phyloP scores from a whole-genome alignment of 345 rosid genomes.

The Arabidopsis arenosa region DNA sequence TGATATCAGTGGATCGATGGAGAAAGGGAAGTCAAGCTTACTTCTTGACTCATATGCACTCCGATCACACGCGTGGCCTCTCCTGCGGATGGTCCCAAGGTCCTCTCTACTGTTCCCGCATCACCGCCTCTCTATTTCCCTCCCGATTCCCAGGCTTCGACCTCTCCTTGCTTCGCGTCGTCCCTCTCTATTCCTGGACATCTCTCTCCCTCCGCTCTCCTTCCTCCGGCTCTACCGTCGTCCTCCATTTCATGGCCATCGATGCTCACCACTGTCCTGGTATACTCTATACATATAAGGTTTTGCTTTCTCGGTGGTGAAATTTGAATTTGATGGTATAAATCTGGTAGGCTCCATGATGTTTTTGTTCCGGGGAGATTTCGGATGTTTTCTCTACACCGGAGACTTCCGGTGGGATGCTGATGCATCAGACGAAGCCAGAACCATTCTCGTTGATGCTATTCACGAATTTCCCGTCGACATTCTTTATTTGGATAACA shows the following conservation, averaged over 20 bases:
- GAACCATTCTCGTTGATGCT: slow-evolving; percentile 52
- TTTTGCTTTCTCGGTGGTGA: neutral
- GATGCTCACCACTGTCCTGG: slow-evolving; percentile 86
- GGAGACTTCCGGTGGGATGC: slow-evolving; percentile 77
- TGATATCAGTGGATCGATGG: slow-evolving; percentile 84
- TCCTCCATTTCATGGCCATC: slow-evolving; percentile 60
- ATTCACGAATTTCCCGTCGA: slow-evolving; percentile 50
- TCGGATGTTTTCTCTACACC: slow-evolving; percentile 74
- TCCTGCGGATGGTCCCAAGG: slow-evolving; percentile 60
- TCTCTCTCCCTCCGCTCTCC: slow-evolving; percentile 58
- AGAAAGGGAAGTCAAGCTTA: slow-evolving; percentile 66
- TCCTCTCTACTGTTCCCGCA: slow-evolving; percentile 78
- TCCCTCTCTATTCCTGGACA: slow-evolving; percentile 62
- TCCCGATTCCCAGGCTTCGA: slow-evolving; percentile 66
- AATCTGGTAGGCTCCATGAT: slow-evolving; percentile 63
- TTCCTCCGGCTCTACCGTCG: slow-evolving; percentile 48
- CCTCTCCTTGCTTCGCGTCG: slow-evolving; percentile 66
- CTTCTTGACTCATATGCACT: slow-evolving; percentile 78
- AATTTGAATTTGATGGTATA: neutral
- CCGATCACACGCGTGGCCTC: slow-evolving; percentile 77
- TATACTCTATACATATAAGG: slow-evolving; percentile 2
- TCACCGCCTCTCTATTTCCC: slow-evolving; percentile 76
- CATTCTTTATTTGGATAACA: slow-evolving; percentile 73
- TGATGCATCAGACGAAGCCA: slow-evolving; percentile 42
- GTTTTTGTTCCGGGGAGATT: slow-evolving; percentile 76